phyloP scores from a whole-genome alignment of 495 filamentous ascomycete species.

The Lentithecium fluviatile region DNA sequence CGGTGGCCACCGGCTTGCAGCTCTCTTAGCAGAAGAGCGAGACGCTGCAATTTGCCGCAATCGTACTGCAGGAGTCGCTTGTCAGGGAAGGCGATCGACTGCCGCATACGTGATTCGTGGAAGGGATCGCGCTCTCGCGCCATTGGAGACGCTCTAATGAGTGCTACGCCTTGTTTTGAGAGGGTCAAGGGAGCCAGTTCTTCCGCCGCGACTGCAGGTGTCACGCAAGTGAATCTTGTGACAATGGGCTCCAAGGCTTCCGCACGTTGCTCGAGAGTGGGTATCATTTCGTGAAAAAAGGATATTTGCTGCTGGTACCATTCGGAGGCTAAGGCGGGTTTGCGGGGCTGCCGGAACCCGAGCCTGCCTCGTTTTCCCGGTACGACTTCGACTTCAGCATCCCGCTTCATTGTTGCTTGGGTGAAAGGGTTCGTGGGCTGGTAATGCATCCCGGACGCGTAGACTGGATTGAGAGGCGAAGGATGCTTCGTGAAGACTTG shows the following conservation, averaged over 20 bases:
- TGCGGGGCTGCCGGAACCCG: slow-evolving; percentile 53
- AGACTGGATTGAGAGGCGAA: not conserved
- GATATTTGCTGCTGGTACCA: slow-evolving; percentile 73
- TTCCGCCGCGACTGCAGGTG: slow-evolving; percentile 77
- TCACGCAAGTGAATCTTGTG: slow-evolving; percentile 85
- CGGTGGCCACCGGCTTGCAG: slow-evolving; percentile 89
- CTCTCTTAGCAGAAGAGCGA: slow-evolving; percentile 81
- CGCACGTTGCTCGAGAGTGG: slow-evolving; percentile 69
- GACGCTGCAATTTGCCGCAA: slow-evolving; percentile 91
- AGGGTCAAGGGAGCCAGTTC: slow-evolving; percentile 59
- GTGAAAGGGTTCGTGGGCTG: not conserved
- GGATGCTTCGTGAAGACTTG: not conserved
- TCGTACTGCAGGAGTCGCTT: slow-evolving; percentile 94
- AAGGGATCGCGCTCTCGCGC: slow-evolving; percentile 75
- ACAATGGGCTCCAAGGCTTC: slow-evolving; percentile 69
- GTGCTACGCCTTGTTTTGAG: slow-evolving; percentile 26
- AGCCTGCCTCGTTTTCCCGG: slow-evolving; percentile 43
- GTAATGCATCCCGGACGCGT: not conserved
- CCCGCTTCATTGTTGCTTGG: not conserved
- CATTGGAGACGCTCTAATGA: slow-evolving; percentile 39
- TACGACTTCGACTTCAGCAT: not conserved
- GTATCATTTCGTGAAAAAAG: slow-evolving; percentile 68
- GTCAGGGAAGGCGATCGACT: slow-evolving; percentile 96
- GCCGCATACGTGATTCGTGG: slow-evolving; percentile 88
- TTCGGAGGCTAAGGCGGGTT: slow-evolving; percentile 56